phyloP scores from a whole-genome alignment of 306 rosid genomes.

The Hippophae rhamnoides region DNA sequence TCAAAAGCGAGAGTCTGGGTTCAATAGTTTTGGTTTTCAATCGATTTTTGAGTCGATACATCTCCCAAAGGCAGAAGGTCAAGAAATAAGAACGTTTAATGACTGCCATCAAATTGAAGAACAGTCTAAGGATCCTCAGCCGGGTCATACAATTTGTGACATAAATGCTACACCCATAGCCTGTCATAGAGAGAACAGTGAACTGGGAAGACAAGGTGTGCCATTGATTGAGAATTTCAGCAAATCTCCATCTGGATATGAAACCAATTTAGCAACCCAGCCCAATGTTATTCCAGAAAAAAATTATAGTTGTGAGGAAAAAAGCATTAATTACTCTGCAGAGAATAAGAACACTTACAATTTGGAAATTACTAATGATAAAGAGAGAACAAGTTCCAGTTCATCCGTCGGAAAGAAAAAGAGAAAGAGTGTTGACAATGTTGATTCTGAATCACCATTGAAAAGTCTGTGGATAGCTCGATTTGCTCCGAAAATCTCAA shows the following conservation, averaged over 20 bases:
- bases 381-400: slow-evolving; percentile 27
- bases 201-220: slow-evolving; percentile 15
- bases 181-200: slow-evolving; percentile 28
- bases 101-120: slow-evolving; percentile 31
- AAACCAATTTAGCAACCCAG: slow-evolving; percentile 25
- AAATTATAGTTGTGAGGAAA: slow-evolving; percentile 31
- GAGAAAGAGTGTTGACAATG: slow-evolving; percentile 23
- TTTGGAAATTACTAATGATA: slow-evolving; percentile 22
- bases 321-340: slow-evolving; percentile 18
- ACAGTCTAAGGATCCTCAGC: slow-evolving; percentile 33
- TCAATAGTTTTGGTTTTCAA: slow-evolving; percentile 51
- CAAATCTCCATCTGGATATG: slow-evolving; percentile 28
- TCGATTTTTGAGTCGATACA: slow-evolving; percentile 67
- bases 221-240: slow-evolving; percentile 23
- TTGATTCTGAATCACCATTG: slow-evolving; percentile 26
- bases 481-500: slow-evolving; percentile 33
- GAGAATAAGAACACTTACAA: slow-evolving; percentile 22
- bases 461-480: slow-evolving; percentile 72
- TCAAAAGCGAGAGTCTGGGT: slow-evolving; percentile 26
- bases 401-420: slow-evolving; percentile 38
- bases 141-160: slow-evolving; percentile 22
- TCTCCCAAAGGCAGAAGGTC: slow-evolving; percentile 29
- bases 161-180: slow-evolving; percentile 45
- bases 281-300: slow-evolving; percentile 26
- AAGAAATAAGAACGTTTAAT: slow-evolving; percentile 22